Evolutionary conservation across 306 rosid genomes (phyloP).

Genomic region (Quercus rubra): DNA sequence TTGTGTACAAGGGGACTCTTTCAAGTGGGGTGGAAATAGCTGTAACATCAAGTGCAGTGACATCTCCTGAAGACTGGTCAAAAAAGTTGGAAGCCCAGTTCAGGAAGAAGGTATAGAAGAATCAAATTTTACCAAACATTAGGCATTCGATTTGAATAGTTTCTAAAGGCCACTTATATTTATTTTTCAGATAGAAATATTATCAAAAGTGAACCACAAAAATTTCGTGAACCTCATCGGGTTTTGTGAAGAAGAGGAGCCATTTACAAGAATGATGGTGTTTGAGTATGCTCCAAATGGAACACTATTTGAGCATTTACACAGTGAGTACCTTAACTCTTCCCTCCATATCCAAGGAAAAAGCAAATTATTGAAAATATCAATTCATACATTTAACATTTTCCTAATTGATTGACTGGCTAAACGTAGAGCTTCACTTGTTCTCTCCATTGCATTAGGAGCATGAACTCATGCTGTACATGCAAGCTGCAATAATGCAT

Average conservation of each 20-base stretch:
- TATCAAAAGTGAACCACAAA: slow-evolving; percentile 85
- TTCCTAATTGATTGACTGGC: neutral
- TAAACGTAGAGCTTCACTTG: neutral
- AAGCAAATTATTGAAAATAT: neutral
- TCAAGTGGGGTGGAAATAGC: slow-evolving; percentile 97
- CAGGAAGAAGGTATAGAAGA: slow-evolving; percentile 59
- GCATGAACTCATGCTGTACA: too few species aligned
- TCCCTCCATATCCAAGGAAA: neutral
- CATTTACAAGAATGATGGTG: slow-evolving; percentile 94
- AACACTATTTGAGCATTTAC: slow-evolving; percentile 86
- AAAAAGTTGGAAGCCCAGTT: slow-evolving; percentile 62
- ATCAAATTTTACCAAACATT: neutral
- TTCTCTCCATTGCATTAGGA: neutral
- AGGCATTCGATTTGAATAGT: neutral
- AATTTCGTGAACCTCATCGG: slow-evolving; percentile 87
- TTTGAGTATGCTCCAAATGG: slow-evolving; percentile 98
- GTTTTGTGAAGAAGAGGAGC: slow-evolving; percentile 75
- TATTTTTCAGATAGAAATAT: slow-evolving; percentile 55
- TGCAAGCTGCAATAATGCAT: too few species aligned
- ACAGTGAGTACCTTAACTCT: slow-evolving; percentile 47
- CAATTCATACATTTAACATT: neutral
- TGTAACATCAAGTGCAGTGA: slow-evolving; percentile 53
- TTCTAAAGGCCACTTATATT: slow-evolving; percentile 9
- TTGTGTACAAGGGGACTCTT: slow-evolving; percentile 85
- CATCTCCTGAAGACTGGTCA: slow-evolving; percentile 61